Percentiles rank a stretch among this genome's conserved stretches.
Conservation (phyloP, 768 basidiomycete species). For the Cyathus striatus region DNA sequence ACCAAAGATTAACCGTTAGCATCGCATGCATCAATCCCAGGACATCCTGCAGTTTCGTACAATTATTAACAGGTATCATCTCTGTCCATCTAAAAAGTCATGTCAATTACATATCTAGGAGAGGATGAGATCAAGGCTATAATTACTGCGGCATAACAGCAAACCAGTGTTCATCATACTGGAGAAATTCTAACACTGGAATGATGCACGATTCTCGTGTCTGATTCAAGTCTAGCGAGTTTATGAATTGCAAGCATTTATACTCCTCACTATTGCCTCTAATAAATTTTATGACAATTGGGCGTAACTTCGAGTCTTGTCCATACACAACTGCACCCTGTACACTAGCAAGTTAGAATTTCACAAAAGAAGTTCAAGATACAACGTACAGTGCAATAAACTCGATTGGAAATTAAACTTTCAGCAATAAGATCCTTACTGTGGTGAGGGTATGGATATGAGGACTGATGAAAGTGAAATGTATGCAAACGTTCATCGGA, state of each 20-base stretch:
- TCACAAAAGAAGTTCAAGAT: too few species aligned
- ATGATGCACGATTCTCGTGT: neutral
- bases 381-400: too few species aligned
- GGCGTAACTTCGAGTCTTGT: neutral
- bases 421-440: too few species aligned
- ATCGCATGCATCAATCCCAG: neutral
- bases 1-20: neutral
- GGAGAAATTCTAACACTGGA: neutral
- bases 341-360: too few species aligned
- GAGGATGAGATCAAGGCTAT: neutral
- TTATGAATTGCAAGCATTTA: neutral
- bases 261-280: neutral
- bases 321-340: too few species aligned
- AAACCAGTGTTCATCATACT: neutral
- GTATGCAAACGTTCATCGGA: too few species aligned
- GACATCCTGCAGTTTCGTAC: neutral
- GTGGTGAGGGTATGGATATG: too few species aligned
- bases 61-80: neutral
- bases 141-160: neutral
- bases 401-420: too few species aligned
- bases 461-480: too few species aligned
- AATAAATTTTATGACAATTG: neutral
- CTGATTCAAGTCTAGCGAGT: neutral
- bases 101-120: neutral
- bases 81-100: neutral